phyloP scores from a whole-genome alignment of 2,329 filamentous ascomycete species.

The Colletotrichum cuscutae region DNA sequence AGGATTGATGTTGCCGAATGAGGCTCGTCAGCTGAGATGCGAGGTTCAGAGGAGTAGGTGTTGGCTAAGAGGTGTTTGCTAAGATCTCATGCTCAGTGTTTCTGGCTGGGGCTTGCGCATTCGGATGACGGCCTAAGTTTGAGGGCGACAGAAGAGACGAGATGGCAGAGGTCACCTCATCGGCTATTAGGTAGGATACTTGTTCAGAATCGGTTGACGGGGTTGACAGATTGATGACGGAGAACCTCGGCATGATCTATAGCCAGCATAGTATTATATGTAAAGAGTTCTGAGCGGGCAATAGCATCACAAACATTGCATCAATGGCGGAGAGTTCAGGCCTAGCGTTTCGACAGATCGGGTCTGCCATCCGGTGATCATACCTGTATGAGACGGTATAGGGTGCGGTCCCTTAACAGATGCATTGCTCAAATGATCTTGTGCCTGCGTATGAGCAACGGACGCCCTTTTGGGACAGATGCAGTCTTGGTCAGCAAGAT shows the following conservation, averaged over 20 bases:
- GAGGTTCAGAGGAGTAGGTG: not conserved
- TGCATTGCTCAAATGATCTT: too few species aligned
- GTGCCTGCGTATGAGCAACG: too few species aligned
- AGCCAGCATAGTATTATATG: not conserved
- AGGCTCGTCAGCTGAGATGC: not conserved
- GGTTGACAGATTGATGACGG: not conserved
- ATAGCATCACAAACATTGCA: not conserved
- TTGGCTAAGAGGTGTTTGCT: not conserved
- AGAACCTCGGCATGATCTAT: not conserved
- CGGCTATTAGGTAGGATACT: too few species aligned
- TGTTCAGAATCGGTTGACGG: not conserved
- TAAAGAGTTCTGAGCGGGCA: not conserved
- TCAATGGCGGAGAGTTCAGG: not conserved
- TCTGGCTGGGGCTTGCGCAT: not conserved
- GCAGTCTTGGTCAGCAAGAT: not conserved
- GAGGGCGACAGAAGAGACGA: not conserved
- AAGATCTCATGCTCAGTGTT: not conserved
- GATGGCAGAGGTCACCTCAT: not conserved
- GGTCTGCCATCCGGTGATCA: conserved; percentile 24
- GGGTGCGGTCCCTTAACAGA: not conserved
- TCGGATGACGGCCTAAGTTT: not conserved
- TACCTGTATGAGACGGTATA: conserved; percentile 16
- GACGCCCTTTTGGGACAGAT: not conserved
- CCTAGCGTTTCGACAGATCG: conserved; percentile 20
- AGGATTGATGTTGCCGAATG: not conserved